Evolutionary conservation across 2,329 filamentous ascomycete genomes (phyloP).

Genomic region (Calonectria ilicicola): DNA sequence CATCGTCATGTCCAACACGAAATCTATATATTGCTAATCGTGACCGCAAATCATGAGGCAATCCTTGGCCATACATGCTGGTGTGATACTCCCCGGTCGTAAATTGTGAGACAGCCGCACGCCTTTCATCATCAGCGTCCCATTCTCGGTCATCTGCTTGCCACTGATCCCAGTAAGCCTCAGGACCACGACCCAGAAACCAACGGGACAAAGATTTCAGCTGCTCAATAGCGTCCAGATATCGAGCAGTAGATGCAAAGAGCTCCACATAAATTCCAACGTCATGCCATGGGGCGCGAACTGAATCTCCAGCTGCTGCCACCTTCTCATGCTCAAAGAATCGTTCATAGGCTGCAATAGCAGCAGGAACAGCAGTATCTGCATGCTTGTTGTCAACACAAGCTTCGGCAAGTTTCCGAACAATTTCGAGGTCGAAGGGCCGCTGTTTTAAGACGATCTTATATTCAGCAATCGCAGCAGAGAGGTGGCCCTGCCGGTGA

Average conservation of each 20-base stretch:
- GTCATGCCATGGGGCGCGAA: constrained; percentile 78
- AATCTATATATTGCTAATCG: constrained; percentile 89
- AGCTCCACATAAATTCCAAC: constrained; percentile 88
- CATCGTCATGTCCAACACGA: constrained; percentile 73
- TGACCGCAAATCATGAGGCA: constrained; percentile 85
- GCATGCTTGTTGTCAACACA: constrained; percentile 64
- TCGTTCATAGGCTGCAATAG: constrained; percentile 61
- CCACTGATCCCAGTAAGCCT: constrained; percentile 81
- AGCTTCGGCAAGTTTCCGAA: constrained; percentile 68
- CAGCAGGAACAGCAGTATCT: constrained; percentile 52
- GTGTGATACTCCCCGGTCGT: constrained; percentile 62
- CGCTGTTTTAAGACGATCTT: constrained; percentile 63
- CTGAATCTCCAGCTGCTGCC: constrained; percentile 47
- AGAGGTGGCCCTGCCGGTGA: constrained; percentile 65
- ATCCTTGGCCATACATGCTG: constrained; percentile 75
- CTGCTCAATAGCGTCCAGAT: constrained; percentile 74
- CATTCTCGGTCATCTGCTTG: constrained; percentile 88
- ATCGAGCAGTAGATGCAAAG: constrained; percentile 73
- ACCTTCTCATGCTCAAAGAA: constrained; percentile 58
- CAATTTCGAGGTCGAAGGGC: constrained; percentile 65
- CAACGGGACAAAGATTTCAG: constrained; percentile 82
- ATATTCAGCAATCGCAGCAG: constrained; percentile 68
- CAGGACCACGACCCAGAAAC: constrained; percentile 80
- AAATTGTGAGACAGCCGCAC: constrained; percentile 72
- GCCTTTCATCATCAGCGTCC: constrained; percentile 79